Percentiles rank a stretch among this genome's conserved stretches.
phyloP scores from a whole-genome alignment of 1,284 basidiomycete species.

The Puccinia horiana region DNA sequence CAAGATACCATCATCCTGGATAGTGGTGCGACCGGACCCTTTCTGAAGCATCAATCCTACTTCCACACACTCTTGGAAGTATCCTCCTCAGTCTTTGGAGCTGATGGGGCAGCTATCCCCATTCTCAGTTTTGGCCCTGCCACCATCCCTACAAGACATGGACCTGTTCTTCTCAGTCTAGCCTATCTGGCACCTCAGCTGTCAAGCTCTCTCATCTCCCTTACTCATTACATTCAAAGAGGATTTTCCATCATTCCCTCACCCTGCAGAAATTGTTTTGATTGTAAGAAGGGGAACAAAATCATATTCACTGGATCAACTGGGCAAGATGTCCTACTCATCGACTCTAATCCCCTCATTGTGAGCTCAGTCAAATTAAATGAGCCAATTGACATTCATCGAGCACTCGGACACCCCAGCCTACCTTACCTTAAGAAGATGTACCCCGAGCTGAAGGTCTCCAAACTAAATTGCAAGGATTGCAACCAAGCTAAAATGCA shows the following conservation, averaged over 20 bases:
- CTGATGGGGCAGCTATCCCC: neutral
- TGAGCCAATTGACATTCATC: neutral
- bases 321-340: neutral
- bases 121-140: neutral
- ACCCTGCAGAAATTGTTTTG: neutral
- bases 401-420: constrained; percentile 11
- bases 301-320: neutral
- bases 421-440: neutral
- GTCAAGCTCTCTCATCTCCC: neutral
- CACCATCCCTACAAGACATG: neutral
- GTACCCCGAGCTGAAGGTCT: neutral
- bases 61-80: neutral
- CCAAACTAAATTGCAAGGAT: neutral
- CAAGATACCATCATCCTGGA: neutral
- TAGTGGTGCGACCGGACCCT: neutral
- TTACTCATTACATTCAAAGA: neutral
- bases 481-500: constrained; percentile 4
- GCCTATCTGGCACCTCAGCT: neutral
- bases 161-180: neutral
- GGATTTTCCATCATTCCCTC: neutral
- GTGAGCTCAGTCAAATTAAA: neutral
- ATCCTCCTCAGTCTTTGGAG: neutral
- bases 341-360: neutral
- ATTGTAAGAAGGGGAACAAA: neutral
- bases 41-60: neutral